These are phyloP conservation scores for Pleurotus platypus DNA, from an alignment of 768 basidiomycete genomes.

Conservation along the genomic window DNA sequence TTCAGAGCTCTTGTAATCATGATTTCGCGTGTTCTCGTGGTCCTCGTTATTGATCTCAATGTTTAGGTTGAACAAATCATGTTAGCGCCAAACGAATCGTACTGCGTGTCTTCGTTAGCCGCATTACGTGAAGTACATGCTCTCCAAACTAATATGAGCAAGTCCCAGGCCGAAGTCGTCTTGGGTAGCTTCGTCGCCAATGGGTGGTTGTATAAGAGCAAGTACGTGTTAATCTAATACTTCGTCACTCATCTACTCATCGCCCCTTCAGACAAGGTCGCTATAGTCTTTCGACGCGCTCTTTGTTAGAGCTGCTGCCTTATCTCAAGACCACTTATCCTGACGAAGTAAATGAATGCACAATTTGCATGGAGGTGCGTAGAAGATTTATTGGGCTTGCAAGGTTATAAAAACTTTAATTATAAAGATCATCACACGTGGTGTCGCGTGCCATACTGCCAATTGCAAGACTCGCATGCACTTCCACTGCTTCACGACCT, in stretches of 20 bases:
- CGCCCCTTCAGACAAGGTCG: constrained; percentile 51
- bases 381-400: neutral
- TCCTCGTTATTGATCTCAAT: no score
- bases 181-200: constrained; percentile 81
- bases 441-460: constrained; percentile 54
- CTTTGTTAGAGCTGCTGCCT: constrained; percentile 65
- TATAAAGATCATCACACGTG: constrained; percentile 62
- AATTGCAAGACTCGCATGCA: constrained; percentile 69
- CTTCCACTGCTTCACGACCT: constrained; percentile 56
- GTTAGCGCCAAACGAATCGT: constrained; percentile 71
- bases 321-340: constrained; percentile 75
- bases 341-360: constrained; percentile 70
- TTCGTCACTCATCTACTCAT: constrained; percentile 3
- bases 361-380: constrained; percentile 64
- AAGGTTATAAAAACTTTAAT: neutral
- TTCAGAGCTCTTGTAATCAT: constrained; percentile 71
- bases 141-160: constrained; percentile 65
- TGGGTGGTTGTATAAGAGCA: constrained; percentile 76
- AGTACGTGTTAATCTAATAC: constrained; percentile 36
- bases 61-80: constrained; percentile 83
- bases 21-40: no score
- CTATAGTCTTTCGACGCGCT: constrained; percentile 73
- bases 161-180: constrained; percentile 70
- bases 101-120: constrained; percentile 71
- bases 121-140: constrained; percentile 68